Conservation (phyloP, 2,329 filamentous ascomycete genomes). For the Parastagonospora nodorum region DNA sequence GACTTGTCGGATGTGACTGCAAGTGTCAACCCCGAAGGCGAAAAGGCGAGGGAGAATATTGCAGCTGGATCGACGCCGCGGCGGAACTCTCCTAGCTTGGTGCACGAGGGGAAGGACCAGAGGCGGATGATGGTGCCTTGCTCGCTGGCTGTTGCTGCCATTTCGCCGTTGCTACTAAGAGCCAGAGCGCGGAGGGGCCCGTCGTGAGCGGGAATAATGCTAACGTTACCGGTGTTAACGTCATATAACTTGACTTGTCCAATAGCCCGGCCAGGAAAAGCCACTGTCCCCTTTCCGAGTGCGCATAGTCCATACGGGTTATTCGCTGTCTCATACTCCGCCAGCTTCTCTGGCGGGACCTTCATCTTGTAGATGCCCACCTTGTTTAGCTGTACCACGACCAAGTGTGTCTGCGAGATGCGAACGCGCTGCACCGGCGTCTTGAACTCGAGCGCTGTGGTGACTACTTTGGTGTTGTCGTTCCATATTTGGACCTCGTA, state of each 20-base stretch:
- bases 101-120: slow-evolving; percentile 79
- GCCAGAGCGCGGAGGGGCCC: slow-evolving; percentile 77
- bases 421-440: slow-evolving; percentile 81
- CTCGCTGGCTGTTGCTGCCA: slow-evolving; percentile 89
- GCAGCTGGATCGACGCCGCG: slow-evolving; percentile 86
- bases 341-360: slow-evolving; percentile 70
- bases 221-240: slow-evolving; percentile 77
- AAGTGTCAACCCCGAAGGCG: slow-evolving; percentile 76
- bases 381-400: slow-evolving; percentile 80
- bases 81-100: slow-evolving; percentile 80
- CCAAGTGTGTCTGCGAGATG: slow-evolving; percentile 75
- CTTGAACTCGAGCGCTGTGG: slow-evolving; percentile 77
- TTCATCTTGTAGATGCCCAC: slow-evolving; percentile 81
- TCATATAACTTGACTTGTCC: slow-evolving; percentile 92
- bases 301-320: slow-evolving; percentile 83
- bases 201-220: slow-evolving; percentile 90
- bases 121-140: slow-evolving; percentile 89
- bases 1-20: slow-evolving; percentile 97
- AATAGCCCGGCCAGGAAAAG: slow-evolving; percentile 82
- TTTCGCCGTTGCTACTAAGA: slow-evolving; percentile 77
- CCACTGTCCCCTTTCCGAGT: slow-evolving; percentile 73
- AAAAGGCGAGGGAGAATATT: slow-evolving; percentile 88
- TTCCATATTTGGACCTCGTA: slow-evolving; percentile 85
- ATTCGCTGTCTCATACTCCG: slow-evolving; percentile 82
- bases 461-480: slow-evolving; percentile 74